Conservation (phyloP, 2,329 filamentous ascomycete species). For the Sphaerostilbella broomeana region DNA sequence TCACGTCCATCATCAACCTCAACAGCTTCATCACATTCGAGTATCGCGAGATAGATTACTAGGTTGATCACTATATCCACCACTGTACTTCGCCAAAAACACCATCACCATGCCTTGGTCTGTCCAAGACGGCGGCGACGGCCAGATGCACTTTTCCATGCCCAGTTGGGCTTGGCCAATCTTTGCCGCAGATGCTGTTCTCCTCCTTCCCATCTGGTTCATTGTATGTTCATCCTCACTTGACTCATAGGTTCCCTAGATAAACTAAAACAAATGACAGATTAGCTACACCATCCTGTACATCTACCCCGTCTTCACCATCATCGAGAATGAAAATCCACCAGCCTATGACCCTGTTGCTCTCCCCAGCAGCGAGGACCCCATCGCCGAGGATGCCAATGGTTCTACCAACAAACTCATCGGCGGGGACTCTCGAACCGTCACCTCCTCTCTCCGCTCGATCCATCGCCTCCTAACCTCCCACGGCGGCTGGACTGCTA, state of each 20-base stretch:
- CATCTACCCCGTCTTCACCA: conserved; percentile 49
- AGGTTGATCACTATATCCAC: no score
- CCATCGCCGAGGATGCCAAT: conserved; percentile 28
- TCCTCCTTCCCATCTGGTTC: conserved; percentile 40
- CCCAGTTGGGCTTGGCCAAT: conserved; percentile 36
- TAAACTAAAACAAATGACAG: conserved; percentile 22
- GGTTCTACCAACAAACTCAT: conserved; percentile 28
- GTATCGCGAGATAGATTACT: no score
- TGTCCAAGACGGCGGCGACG: conserved; percentile 30
- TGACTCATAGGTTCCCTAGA: no score
- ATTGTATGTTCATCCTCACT: conserved; percentile 29
- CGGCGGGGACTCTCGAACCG: conserved; percentile 29
- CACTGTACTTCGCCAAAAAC: neutral
- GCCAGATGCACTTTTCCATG: conserved; percentile 24
- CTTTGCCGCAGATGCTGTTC: conserved; percentile 33
- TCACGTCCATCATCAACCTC: no score
- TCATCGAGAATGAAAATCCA: conserved; percentile 51
- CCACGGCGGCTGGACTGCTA: conserved; percentile 56
- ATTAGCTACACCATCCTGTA: conserved; percentile 43
- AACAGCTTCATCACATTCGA: no score
- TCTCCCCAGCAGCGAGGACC: conserved; percentile 21
- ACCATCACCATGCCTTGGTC: conserved; percentile 6
- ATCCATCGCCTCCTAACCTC: conserved; percentile 51
- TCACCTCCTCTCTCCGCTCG: conserved; percentile 46
- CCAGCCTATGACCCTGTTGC: conserved; percentile 48